Percentiles rank a stretch among this genome's conserved stretches.
Conservation (phyloP, 2,329 filamentous ascomycete species). For the Fusarium palustre region DNA sequence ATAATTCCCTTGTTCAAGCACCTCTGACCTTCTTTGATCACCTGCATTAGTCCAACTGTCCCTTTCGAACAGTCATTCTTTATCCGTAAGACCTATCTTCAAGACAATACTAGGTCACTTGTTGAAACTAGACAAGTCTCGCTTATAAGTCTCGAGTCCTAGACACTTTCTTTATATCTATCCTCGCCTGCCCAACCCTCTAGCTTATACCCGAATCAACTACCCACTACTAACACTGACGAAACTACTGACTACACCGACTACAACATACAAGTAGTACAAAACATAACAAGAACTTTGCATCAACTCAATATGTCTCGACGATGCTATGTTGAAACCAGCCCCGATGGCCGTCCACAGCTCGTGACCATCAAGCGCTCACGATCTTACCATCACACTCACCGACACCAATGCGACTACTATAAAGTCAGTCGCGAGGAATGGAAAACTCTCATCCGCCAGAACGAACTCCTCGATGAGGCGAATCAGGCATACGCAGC, state of each 20-base stretch:
- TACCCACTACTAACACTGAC: constrained; percentile 1
- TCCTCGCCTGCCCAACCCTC: constrained; percentile 11
- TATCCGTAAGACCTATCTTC: constrained; percentile 28
- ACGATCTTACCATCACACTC: constrained; percentile 52
- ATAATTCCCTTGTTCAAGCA: constrained; percentile 27
- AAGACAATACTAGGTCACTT: constrained; percentile 44
- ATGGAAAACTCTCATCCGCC: constrained; percentile 53
- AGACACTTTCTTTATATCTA: constrained; percentile 26
- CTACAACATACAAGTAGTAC: not conserved
- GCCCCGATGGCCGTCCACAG: constrained; percentile 51
- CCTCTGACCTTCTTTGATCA: constrained; percentile 47
- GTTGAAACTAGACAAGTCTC: constrained; percentile 14
- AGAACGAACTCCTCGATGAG: constrained; percentile 53
- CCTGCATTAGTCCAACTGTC: constrained; percentile 43
- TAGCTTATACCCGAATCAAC: not conserved
- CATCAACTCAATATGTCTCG: constrained; percentile 49
- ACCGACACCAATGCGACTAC: constrained; percentile 51
- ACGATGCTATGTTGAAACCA: constrained; percentile 54
- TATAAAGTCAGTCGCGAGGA: constrained; percentile 53
- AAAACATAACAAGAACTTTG: not conserved
- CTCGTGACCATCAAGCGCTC: constrained; percentile 57
- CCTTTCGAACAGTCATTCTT: constrained; percentile 41
- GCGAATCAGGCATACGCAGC: constrained; percentile 51
- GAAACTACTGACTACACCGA: not conserved
- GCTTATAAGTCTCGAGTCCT: constrained; percentile 8